Conservation (phyloP, 169 alveolate species). For the Plasmodium reichenowi region DNA sequence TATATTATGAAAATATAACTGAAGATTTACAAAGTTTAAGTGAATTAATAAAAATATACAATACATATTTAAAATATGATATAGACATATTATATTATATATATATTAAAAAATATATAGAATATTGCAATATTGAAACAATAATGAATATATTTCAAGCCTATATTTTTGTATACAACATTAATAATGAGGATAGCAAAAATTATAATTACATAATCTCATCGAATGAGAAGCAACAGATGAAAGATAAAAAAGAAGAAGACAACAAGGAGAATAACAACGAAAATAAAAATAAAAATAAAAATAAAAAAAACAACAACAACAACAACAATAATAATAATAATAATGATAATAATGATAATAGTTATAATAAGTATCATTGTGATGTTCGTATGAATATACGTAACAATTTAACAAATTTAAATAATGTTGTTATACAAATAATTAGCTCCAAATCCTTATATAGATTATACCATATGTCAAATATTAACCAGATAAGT, state of each 20-base stretch:
- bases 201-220: conserved; percentile 3
- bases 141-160: conserved; percentile 32
- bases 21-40: conserved; percentile 63
- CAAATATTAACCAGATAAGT: conserved; percentile 19
- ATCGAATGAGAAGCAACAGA: too few relatives aligned
- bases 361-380: too few relatives aligned
- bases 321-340: too few relatives aligned
- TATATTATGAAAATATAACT: conserved; percentile 3
- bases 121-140: conserved; percentile 45
- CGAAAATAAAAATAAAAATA: too few relatives aligned
- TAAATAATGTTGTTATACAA: conserved; percentile 27
- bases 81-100: conserved; percentile 42
- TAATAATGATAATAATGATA: too few relatives aligned
- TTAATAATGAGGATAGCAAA: conserved; percentile 35
- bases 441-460: conserved; percentile 32
- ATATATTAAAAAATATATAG: conserved; percentile 43
- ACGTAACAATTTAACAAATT: conserved; percentile 22
- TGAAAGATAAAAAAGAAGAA: too few relatives aligned
- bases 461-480: conserved; percentile 6
- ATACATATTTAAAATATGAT: conserved; percentile 12
- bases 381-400: background rate
- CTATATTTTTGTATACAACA: conserved; percentile 43
- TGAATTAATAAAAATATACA: conserved; percentile 59
- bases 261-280: too few relatives aligned
- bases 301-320: too few relatives aligned